Evolutionary conservation across 2,329 filamentous ascomycete species (phyloP), one percentile per base, ranked within the genome.

Genomic region (Didymellaceae sp.): DNA sequence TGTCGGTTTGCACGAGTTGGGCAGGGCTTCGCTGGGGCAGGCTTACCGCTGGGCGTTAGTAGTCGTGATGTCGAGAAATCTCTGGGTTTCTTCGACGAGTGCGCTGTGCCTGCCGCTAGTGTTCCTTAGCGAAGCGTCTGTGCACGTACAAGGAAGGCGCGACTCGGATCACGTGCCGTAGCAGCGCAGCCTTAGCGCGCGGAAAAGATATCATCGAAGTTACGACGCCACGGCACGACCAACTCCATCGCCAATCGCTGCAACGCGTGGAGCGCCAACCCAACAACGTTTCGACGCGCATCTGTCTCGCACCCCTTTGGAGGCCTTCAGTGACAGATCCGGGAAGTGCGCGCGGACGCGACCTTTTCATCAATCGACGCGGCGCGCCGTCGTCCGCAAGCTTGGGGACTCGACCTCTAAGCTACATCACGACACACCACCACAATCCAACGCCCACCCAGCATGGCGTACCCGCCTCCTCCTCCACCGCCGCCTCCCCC

Each of bases 401-500:
- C 62, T 61, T 54, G 41, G 51, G 54, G 60, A 58, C 52, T 50
- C 47, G 50, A 52, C 57, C 59, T 57, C 59, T 58, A 51, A 56
- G 57, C 59, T 62, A 54, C 42, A 49, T 30, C 54, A 57, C 59
- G 50, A 56, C 45, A 46, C 46, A 21, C 26, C 45, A 45, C 44
- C 24, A 41, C 42, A 42, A 33, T 20, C 16, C 33, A 18, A 28
- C 31, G 32, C 32, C 42, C 37, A 31, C 42, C 21, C 53, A 57
- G 42, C 11, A 68, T 68, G 66, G 56, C 61, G 39, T 63, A 63
- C n/a, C 63, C 58, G 47, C 65, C 63, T 17, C 66, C 64, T 13
- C 85, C 78, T 80, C 66, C 84, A 77, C 63, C 62, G 10, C 59
- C 59, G 10, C 67, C 62, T 49, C 66, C 65, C 7, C 62, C 66